Evolutionary conservation across 2,329 filamentous ascomycete species (phyloP).

Genomic region (Penicillium glabrum): DNA sequence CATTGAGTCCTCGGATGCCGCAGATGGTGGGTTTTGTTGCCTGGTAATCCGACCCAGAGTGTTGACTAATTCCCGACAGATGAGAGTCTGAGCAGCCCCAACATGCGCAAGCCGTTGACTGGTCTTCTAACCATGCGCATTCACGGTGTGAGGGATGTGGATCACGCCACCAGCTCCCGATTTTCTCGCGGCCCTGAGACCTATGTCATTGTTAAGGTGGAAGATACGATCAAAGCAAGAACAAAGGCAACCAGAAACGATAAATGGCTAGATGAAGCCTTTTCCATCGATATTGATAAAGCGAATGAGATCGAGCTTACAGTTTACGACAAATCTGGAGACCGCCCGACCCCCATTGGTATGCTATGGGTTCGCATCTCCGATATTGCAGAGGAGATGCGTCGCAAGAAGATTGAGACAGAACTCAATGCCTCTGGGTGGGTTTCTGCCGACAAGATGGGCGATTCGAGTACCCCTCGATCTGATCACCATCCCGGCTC

Average conservation of each 20-base stretch:
- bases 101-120: constrained; percentile 91
- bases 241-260: constrained; percentile 84
- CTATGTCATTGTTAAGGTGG: constrained; percentile 93
- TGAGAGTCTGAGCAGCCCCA: constrained; percentile 93
- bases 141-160: constrained; percentile 87
- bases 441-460: constrained; percentile 97
- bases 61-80: constrained; percentile 56
- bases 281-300: constrained; percentile 93
- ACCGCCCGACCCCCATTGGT: constrained; percentile 87
- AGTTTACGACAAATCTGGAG: constrained; percentile 91
- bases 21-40: constrained; percentile 65
- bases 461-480: constrained; percentile 52
- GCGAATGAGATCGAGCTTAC: constrained; percentile 98
- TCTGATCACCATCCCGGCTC: constrained; percentile 55
- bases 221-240: constrained; percentile 86
- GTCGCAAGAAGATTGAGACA: constrained; percentile 93
- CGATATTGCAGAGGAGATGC: constrained; percentile 96
- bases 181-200: constrained; percentile 93
- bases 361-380: constrained; percentile 96
- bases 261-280: constrained; percentile 86
- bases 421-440: constrained; percentile 93
- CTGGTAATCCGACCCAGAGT: neutral
- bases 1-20: constrained; percentile 73
- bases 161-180: constrained; percentile 78
- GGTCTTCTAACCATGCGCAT: constrained; percentile 86